These are phyloP conservation scores for Taphrina communis DNA, from an alignment of 1,139 yeast species.

Conservation along the genomic window DNA sequence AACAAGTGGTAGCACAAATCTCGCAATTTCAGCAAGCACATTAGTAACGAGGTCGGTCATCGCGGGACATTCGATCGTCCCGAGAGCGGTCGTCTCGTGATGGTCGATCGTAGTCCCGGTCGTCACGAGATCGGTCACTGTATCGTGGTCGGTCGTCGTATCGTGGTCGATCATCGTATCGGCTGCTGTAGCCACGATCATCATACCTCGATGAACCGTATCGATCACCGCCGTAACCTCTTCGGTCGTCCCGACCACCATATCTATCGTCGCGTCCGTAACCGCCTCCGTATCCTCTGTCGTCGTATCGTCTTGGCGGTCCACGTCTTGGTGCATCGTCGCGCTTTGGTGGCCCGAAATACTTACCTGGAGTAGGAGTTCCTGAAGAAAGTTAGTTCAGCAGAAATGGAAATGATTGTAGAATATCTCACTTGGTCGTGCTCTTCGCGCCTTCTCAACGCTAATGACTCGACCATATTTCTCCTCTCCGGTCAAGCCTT, in stretches of 20 bases:
- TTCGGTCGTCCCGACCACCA: slow-evolving; percentile 49
- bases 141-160: slow-evolving; percentile 35
- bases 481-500: slow-evolving; percentile 50
- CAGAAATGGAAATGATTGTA: no score
- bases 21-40: neutral
- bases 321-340: slow-evolving; percentile 38
- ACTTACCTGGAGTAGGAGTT: slow-evolving; percentile 56
- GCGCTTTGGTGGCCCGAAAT: slow-evolving; percentile 54
- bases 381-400: neutral
- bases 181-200: slow-evolving; percentile 23
- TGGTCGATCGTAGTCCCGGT: slow-evolving; percentile 30
- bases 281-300: slow-evolving; percentile 48
- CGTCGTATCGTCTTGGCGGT: slow-evolving; percentile 48
- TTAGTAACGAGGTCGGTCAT: slow-evolving; percentile 33
- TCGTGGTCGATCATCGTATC: slow-evolving; percentile 40
- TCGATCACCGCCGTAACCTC: slow-evolving; percentile 45
- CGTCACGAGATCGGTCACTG: slow-evolving; percentile 30
- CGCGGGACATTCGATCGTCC: slow-evolving; percentile 29
- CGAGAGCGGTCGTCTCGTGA: slow-evolving; percentile 33
- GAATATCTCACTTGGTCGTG: slow-evolving; percentile 50
- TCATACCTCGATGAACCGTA: slow-evolving; percentile 28
- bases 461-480: slow-evolving; percentile 51
- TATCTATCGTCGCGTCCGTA: slow-evolving; percentile 48
- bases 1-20: neutral
- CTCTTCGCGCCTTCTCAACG: slow-evolving; percentile 53